Conservation (phyloP, 2,329 filamentous ascomycete species). For the Dactylellina sp. region DNA sequence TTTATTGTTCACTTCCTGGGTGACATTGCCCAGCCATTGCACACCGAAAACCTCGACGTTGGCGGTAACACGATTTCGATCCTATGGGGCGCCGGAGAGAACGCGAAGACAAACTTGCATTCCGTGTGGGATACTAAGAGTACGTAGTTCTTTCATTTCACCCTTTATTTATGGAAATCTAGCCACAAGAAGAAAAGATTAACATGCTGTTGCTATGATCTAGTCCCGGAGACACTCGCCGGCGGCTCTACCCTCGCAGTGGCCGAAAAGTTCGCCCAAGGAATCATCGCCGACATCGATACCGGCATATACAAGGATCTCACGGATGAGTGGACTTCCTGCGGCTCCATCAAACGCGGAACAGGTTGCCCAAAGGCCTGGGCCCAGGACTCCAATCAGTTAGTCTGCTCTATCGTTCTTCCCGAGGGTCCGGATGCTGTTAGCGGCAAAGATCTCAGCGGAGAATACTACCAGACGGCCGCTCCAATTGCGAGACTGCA, state of each 20-base stretch:
- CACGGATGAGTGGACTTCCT: conserved; percentile 70
- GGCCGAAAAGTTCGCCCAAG: conserved; percentile 67
- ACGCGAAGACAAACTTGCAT: conserved; percentile 73
- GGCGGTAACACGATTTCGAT: conserved; percentile 78
- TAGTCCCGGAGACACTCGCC: conserved; percentile 53
- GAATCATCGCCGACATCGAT: conserved; percentile 70
- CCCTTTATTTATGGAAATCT: too few relatives aligned
- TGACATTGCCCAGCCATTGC: conserved; percentile 76
- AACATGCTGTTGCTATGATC: conserved; percentile 64
- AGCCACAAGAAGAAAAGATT: too few relatives aligned
- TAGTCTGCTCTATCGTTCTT: conserved; percentile 71
- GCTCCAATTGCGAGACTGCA: conserved; percentile 74
- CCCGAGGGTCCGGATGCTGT: conserved; percentile 73
- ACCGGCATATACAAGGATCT: conserved; percentile 69
- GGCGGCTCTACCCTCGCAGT: conserved; percentile 30
- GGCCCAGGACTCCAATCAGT: conserved; percentile 73
- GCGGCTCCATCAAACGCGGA: conserved; percentile 69
- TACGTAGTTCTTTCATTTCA: too few relatives aligned
- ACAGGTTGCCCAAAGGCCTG: conserved; percentile 71
- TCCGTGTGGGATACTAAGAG: conserved; percentile 75
- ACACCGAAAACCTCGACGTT: conserved; percentile 72
- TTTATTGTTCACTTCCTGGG: conserved; percentile 69
- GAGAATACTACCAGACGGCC: conserved; percentile 73
- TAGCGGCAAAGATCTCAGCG: conserved; percentile 71
- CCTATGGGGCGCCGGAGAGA: conserved; percentile 66